Base-by-base conservation (phyloP, 1,284 basidiomycete genomes). In the Trichosporon sp. region DNA sequence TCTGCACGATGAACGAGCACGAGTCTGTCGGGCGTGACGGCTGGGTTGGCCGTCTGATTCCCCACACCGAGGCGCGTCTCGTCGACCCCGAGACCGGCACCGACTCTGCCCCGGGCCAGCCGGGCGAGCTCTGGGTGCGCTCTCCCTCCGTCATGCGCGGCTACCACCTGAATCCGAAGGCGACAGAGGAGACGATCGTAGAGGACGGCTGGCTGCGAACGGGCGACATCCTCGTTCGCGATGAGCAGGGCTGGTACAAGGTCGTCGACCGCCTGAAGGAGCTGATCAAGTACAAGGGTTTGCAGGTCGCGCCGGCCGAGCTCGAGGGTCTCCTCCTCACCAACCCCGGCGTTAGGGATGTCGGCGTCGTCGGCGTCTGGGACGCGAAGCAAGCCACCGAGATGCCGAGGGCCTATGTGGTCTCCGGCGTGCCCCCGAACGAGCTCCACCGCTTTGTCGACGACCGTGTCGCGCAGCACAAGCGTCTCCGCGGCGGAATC, bases 111-210 rank as follows among this genome's bases (percentile, higher is more conserved):
- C 87, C 86, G 16, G 85, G 84, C 2, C 84, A 89, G 71, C 83
- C 88, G 0, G 94, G 94, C 1, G 94, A 96, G 80, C 79, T 96
- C 10, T 93, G 92, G 91, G 74, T 94, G 2, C 86, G 89, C 66
- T 92, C 92, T 0, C 90, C 91, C 0, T 89, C 86, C 1, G 86
- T 94, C 68, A 94, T 94, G 92, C 92, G 92, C 88, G 86, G 86
- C 2, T 88, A 88, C 77, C 82, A 85, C 76, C 90, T 90, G 77
- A 92, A 93, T 74, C 83, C 85, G 0, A 81, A 82, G 14, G 91
- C 92, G 7, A 94, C 92, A 0, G 80, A 81, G 16, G 86, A 88
- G 12, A 83, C 89, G 1, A 92, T 91, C 0, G 56, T 70, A 2
- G 78, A 77, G 5, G 88, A 88, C 4, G 87, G 88, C 2, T 95